Base-by-base conservation (phyloP, 176 grass and related monocot species). In the Puya raimondii region DNA sequence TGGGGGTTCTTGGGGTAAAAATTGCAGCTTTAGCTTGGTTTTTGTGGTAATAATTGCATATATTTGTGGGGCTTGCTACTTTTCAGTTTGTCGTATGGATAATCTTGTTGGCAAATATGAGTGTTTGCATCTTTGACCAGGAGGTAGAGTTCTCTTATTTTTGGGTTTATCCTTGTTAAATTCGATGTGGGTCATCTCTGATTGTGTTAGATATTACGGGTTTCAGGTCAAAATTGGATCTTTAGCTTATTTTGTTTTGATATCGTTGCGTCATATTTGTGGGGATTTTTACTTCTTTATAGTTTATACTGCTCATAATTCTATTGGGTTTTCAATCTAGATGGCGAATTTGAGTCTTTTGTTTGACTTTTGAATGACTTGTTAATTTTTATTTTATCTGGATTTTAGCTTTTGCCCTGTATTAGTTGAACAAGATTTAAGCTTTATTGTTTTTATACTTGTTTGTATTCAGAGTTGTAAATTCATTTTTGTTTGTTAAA, bases 111-210 rank as follows among this genome's bases (percentile, higher is more conserved):
- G 33, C 5, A 42, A 42, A 42, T 42, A 7, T 42, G 33, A 42
- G 33, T 5, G 7, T 42, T 42, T 42, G 33, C 33, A 42, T 42
- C 33, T 42, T 42, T 42, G 33, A 42, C 4, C 4, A 42, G 95
- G 47, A 99, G 90, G 95, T 99, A 81, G 42, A 42, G 33, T n/a
- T 48, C 47, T 33, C 23, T 42, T 9, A 14, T 42, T 29, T 29
- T 8, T 9, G 10, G 5, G 26, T 2, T 49, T 76, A 53, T 57
- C 48, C 48, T 1, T 11, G 53, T 17, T 57, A 13, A 16, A 61
- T 18, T 69, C 15, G 9, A 20, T 1, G 8, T 49, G 48, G 14
- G 49, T 42, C 53, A 71, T 65, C 5, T 70, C 71, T 67, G 2
- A 14, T 42, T 52, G 51, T 11, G 4, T 17, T 2, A 3, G 26